phyloP scores from a whole-genome alignment of 805 yeast species.

The Kregervanrija pseudodelftensis region DNA sequence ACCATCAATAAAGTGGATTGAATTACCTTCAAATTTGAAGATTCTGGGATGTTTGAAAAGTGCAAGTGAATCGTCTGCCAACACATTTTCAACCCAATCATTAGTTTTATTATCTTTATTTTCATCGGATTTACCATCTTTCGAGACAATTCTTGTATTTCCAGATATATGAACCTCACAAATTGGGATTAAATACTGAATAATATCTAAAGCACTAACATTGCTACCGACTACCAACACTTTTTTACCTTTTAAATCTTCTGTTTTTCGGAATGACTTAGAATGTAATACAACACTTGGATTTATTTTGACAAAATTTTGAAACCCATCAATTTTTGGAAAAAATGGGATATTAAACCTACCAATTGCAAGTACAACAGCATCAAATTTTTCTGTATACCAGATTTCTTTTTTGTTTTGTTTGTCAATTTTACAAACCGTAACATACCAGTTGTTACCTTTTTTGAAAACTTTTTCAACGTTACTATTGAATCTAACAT shows the following conservation, averaged over 20 bases:
- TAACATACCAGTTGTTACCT: slow-evolving; percentile 26
- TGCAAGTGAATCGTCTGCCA: slow-evolving; percentile 25
- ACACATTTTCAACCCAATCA: slow-evolving; percentile 32
- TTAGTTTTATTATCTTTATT: neutral
- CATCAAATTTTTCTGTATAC: slow-evolving; percentile 37
- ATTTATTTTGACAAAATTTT: slow-evolving; percentile 23
- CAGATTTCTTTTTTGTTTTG: slow-evolving; percentile 23
- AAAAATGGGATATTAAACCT: slow-evolving; percentile 34
- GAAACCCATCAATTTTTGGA: slow-evolving; percentile 30
- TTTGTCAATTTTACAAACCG: slow-evolving; percentile 13
- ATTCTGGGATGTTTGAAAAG: slow-evolving; percentile 27
- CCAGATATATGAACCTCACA: slow-evolving; percentile 9
- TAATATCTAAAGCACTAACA: slow-evolving; percentile 60
- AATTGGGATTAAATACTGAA: slow-evolving; percentile 32
- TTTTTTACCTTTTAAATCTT: slow-evolving; percentile 22
- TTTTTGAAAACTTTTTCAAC: slow-evolving; percentile 24
- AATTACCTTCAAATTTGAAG: slow-evolving; percentile 20
- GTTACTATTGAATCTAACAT: slow-evolving; percentile 28
- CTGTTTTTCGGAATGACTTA: slow-evolving; percentile 24
- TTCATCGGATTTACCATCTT: neutral
- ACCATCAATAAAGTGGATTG: slow-evolving; percentile 28
- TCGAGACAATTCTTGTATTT: neutral
- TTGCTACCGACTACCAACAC: slow-evolving; percentile 32
- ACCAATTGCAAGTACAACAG: slow-evolving; percentile 34
- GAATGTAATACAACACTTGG: slow-evolving; percentile 25